A percentile compares a stretch with the other conserved stretches of the same genome.
Conservation (phyloP, 352 stramenopile species). For the Salisapilia sapeloensis region DNA sequence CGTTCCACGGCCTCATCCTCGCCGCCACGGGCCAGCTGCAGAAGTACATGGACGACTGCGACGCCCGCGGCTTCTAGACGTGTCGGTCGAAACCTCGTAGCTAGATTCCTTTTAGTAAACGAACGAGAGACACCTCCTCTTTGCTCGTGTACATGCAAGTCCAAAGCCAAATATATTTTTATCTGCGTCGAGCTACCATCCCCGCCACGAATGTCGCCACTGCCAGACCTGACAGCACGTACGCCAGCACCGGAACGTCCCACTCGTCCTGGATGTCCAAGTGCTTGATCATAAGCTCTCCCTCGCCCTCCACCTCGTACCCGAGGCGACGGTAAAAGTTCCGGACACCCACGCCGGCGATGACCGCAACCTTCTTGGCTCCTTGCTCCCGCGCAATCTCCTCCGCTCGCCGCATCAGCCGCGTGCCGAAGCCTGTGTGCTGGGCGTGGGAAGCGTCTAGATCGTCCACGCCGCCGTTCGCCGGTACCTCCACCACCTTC, state of each 20-base stretch:
- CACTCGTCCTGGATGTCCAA: conserved; percentile 8
- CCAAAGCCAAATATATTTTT: too few relatives aligned
- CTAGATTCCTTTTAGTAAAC: not conserved
- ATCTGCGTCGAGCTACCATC: conserved; percentile 4
- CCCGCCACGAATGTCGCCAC: not conserved
- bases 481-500: conserved; percentile 8
- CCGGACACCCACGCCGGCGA: conserved; percentile 80
- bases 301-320: conserved; percentile 75
- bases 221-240: conserved; percentile 1
- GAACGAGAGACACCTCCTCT: not conserved
- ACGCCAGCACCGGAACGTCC: not conserved
- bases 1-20: conserved; percentile 95
- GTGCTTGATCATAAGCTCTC: conserved; percentile 79
- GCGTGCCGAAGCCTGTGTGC: conserved; percentile 79
- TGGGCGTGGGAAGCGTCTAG: conserved; percentile 42
- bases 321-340: conserved; percentile 84
- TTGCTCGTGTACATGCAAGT: not conserved
- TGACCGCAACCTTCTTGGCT: conserved; percentile 75
- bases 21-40: conserved; percentile 70
- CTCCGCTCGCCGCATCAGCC: conserved; percentile 72
- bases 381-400: conserved; percentile 52
- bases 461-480: conserved; percentile 4
- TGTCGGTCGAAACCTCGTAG: not conserved
- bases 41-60: conserved; percentile 33
- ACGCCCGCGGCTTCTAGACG: conserved; percentile 14